Percentiles rank a stretch among this genome's conserved stretches.
Evolutionary conservation across 2,329 filamentous ascomycete genomes (phyloP).

Genomic region (Epichloe glyceriae): DNA sequence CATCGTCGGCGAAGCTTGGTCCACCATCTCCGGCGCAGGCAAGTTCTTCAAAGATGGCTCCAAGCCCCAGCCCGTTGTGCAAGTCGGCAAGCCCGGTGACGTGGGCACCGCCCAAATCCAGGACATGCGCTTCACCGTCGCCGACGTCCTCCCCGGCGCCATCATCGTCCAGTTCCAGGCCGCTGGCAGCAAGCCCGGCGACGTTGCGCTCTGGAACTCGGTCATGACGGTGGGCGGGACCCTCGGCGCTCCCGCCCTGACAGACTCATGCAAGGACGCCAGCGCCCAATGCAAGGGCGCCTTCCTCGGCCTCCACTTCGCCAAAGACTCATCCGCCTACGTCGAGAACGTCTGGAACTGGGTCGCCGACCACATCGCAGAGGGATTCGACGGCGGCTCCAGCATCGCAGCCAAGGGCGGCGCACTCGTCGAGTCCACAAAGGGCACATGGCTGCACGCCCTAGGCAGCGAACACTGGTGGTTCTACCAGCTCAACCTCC

Average conservation of each 20-base stretch:
- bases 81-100: conserved; percentile 37
- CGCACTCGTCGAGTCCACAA: conserved; percentile 30
- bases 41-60: conserved; percentile 27
- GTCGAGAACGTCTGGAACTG: conserved; percentile 23
- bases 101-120: conserved; percentile 35
- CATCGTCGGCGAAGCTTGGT: conserved; percentile 43
- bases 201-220: conserved; percentile 38
- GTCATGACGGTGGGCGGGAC: conserved; percentile 34
- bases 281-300: conserved; percentile 31
- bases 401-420: conserved; percentile 37
- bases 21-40: conserved; percentile 36
- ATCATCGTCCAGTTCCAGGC: conserved; percentile 25
- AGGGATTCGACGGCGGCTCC: conserved; percentile 28
- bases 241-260: conserved; percentile 20
- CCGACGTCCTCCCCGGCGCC: conserved; percentile 27
- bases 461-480: conserved; percentile 42
- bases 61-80: conserved; percentile 34
- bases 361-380: conserved; percentile 33
- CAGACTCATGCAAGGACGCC: conserved; percentile 22
- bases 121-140: conserved; percentile 39
- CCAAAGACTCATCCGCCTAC: conserved; percentile 14
- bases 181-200: conserved; percentile 28
- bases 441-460: conserved; percentile 35
- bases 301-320: conserved; percentile 36
- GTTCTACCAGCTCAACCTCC: conserved; percentile 44